Conservation (phyloP, 2,329 filamentous ascomycete species). For the Triangularia verruculosa region DNA sequence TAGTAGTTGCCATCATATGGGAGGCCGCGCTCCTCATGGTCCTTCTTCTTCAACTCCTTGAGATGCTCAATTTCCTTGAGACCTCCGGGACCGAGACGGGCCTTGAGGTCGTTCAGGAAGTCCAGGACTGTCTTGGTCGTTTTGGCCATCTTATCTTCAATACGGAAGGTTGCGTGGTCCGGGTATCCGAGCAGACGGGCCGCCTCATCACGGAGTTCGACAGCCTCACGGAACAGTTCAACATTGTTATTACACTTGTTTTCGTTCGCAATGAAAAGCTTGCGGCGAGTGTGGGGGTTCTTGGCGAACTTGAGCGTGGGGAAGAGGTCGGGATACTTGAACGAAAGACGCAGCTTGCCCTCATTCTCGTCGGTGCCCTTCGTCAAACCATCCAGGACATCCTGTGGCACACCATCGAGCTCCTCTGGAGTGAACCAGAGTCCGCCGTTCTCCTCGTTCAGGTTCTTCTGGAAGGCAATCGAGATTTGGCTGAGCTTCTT, state of each 20-base stretch:
- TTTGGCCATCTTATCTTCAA: conserved; percentile 87
- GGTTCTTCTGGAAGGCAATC: conserved; percentile 74
- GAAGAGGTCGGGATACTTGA: conserved; percentile 82
- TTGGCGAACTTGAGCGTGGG: conserved; percentile 75
- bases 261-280: conserved; percentile 70
- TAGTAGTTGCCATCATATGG: conserved; percentile 69
- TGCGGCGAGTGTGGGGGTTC: conserved; percentile 64
- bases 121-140: conserved; percentile 66
- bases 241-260: conserved; percentile 78
- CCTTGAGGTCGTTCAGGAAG: conserved; percentile 69
- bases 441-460: conserved; percentile 80
- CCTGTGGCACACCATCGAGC: conserved; percentile 70
- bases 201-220: conserved; percentile 73
- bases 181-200: conserved; percentile 74
- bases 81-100: conserved; percentile 65
- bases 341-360: conserved; percentile 68
- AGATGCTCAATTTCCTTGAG: conserved; percentile 67
- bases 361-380: conserved; percentile 71
- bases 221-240: conserved; percentile 69
- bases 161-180: conserved; percentile 71
- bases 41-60: conserved; percentile 70
- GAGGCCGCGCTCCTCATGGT: conserved; percentile 58
- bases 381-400: conserved; percentile 64
- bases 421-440: conserved; percentile 74
- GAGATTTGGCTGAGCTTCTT: conserved; percentile 71